A percentile compares a stretch with the other conserved stretches of the same genome.
phyloP scores from a whole-genome alignment of 2,329 filamentous ascomycete genomes.

The Penicillium sp. region DNA sequence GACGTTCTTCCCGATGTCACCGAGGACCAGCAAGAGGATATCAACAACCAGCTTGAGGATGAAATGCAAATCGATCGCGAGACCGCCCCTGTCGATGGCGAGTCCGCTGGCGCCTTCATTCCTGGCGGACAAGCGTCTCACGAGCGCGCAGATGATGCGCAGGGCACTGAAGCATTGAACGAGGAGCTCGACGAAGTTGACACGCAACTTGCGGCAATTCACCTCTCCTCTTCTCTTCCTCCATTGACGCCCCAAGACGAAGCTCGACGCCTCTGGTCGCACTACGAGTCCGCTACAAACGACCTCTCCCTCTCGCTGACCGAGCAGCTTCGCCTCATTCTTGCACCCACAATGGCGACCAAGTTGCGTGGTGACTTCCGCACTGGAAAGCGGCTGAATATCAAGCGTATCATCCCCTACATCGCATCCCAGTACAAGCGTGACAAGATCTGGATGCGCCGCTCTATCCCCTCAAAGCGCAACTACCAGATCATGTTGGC shows the following conservation, averaged over 20 bases:
- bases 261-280: conserved; percentile 77
- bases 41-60: conserved; percentile 52
- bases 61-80: conserved; percentile 45
- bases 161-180: conserved; percentile 46
- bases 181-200: conserved; percentile 51
- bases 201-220: conserved; percentile 68
- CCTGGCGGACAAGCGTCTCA: conserved; percentile 47
- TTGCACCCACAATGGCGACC: conserved; percentile 90
- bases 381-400: conserved; percentile 96
- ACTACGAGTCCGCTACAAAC: conserved; percentile 82
- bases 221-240: conserved; percentile 58
- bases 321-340: conserved; percentile 91
- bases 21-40: conserved; percentile 39
- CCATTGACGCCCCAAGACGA: conserved; percentile 52
- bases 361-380: conserved; percentile 96
- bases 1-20: conserved; percentile 58
- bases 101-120: conserved; percentile 55
- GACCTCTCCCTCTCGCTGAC: conserved; percentile 85
- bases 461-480: conserved; percentile 86
- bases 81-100: conserved; percentile 36
- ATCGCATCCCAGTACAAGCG: conserved; percentile 98
- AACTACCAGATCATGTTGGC: conserved; percentile 97
- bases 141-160: conserved; percentile 26
- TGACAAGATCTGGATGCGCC: conserved; percentile 99
- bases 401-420: conserved; percentile 99